Percentiles rank a stretch among this genome's conserved stretches.
These are phyloP conservation scores for Epichloe festucae DNA, from an alignment of 2,329 filamentous ascomycete species.

Conservation along the genomic window DNA sequence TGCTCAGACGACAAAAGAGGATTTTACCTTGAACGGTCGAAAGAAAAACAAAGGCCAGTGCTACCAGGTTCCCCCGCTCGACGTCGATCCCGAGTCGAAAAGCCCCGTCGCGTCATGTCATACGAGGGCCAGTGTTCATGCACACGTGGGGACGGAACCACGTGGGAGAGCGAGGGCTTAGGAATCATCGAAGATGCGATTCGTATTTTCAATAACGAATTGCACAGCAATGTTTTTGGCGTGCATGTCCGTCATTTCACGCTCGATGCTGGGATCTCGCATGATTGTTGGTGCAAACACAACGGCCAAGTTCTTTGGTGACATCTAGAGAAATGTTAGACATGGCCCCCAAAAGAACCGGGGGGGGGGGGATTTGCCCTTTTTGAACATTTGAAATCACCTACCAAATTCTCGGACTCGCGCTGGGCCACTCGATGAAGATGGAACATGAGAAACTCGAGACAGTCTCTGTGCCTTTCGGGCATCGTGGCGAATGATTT, in stretches of 20 bases:
- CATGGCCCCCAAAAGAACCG: no score
- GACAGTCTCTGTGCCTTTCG: conserved; percentile 69
- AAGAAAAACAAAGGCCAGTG: conserved; percentile 1
- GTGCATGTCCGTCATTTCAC: conserved; percentile 94
- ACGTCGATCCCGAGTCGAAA: not conserved
- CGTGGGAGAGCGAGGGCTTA: conserved; percentile 4
- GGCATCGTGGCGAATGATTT: conserved; percentile 69
- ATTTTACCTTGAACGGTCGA: not conserved
- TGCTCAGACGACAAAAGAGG: not conserved
- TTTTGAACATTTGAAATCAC: conserved; percentile 16
- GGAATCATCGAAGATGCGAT: conserved; percentile 57
- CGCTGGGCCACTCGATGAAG: conserved; percentile 72
- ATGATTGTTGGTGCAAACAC: conserved; percentile 98
- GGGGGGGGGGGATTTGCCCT: no score
- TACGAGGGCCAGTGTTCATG: not conserved
- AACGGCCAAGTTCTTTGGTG: conserved; percentile 86
- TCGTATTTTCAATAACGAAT: conserved; percentile 83
- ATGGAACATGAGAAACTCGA: conserved; percentile 92
- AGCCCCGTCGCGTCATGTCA: not conserved
- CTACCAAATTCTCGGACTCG: conserved; percentile 71
- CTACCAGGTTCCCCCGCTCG: not conserved
- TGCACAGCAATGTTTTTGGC: conserved; percentile 85
- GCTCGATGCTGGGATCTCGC: conserved; percentile 76
- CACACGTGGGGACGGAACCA: not conserved
- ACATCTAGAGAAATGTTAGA: conserved; percentile 52